Percentiles rank a stretch among this genome's conserved stretches.
Evolutionary conservation across 2,329 filamentous ascomycete genomes (phyloP).

Genomic region (Cadophora sp.): DNA sequence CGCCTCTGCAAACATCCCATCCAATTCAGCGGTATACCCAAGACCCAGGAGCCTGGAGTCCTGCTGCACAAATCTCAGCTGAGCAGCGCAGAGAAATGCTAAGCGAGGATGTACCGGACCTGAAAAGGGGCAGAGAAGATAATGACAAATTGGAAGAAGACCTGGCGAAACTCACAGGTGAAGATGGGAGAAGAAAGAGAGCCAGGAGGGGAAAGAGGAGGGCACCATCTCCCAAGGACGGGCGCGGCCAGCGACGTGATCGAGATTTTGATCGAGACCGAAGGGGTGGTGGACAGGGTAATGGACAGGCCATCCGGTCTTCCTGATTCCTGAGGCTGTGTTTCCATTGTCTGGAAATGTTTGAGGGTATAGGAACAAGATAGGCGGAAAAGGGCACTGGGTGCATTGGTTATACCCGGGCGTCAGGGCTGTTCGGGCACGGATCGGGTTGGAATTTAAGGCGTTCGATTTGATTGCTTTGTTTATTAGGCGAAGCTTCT

Average conservation of each 20-base stretch:
- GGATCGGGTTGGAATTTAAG: background rate
- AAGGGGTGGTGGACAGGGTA: slow-evolving; percentile 15
- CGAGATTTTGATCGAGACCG: slow-evolving; percentile 14
- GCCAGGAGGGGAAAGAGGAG: slow-evolving; percentile 14
- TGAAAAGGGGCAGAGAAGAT: slow-evolving; percentile 11
- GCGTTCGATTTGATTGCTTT: no score
- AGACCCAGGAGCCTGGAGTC: slow-evolving; percentile 15
- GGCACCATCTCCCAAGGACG: background rate
- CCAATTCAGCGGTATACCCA: background rate
- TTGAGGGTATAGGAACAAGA: background rate
- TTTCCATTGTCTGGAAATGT: background rate
- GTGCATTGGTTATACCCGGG: slow-evolving; percentile 22
- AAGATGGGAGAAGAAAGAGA: slow-evolving; percentile 14
- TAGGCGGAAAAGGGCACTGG: background rate
- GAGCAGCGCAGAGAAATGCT: slow-evolving; percentile 17
- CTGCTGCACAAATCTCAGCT: slow-evolving; percentile 2
- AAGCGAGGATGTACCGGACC: slow-evolving; percentile 15
- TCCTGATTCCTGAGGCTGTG: background rate
- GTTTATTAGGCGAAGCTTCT: background rate
- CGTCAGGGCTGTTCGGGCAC: slow-evolving; percentile 20
- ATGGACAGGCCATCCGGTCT: slow-evolving; percentile 10
- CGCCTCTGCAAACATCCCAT: background rate
- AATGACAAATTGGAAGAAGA: slow-evolving; percentile 25
- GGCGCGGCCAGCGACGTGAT: background rate
- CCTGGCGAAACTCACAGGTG: slow-evolving; percentile 12